These are phyloP conservation scores for Cynara cardunculus DNA, from an alignment of 129 eudicot genomes.

Conservation along the genomic window DNA sequence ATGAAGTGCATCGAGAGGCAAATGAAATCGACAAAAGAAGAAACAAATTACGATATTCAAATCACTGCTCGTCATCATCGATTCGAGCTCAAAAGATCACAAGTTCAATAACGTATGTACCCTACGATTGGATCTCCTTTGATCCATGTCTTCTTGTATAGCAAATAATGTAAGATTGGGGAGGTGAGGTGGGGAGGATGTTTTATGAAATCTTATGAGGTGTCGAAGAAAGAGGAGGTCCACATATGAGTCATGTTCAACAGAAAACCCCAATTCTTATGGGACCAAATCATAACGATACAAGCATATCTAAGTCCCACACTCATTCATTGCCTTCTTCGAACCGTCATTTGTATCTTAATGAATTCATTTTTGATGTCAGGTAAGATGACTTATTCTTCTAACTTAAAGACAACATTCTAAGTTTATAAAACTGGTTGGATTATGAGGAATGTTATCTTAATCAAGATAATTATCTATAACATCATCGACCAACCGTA, in stretches of 20 bases:
- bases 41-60: neutral
- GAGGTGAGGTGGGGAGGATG: constrained; percentile 8
- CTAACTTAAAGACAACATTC: neutral
- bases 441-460: no score
- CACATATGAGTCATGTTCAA: constrained; percentile 23
- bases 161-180: neutral
- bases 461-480: no score
- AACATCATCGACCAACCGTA: neutral
- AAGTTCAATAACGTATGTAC: neutral
- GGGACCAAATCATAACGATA: constrained; percentile 22
- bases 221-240: constrained; percentile 6
- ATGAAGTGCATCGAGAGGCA: neutral
- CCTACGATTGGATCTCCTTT: neutral
- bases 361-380: neutral
- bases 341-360: neutral
- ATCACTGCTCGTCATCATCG: neutral
- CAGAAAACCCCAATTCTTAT: constrained; percentile 20
- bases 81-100: neutral
- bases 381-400: neutral
- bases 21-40: neutral
- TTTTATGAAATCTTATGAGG: constrained; percentile 1
- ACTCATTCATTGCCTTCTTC: neutral
- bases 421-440: neutral
- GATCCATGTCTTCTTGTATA: neutral
- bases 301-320: constrained; percentile 18